These are phyloP conservation scores for Sarcodon aspratus DNA, from an alignment of 768 basidiomycete species.

Conservation along the genomic window DNA sequence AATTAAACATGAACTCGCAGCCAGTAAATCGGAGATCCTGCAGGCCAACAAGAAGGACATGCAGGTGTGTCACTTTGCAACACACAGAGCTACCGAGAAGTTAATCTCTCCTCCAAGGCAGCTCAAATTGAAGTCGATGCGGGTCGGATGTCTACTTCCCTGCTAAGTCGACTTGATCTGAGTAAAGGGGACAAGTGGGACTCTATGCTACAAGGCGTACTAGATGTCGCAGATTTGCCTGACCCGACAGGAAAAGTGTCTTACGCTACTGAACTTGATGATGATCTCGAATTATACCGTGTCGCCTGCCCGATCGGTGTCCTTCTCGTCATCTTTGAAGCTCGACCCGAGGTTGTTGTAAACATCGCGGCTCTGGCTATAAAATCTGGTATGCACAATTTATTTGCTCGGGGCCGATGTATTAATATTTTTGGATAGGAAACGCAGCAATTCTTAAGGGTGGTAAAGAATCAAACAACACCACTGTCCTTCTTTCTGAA, in stretches of 20 bases:
- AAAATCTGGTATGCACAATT: conserved; percentile 67
- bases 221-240: conserved; percentile 75
- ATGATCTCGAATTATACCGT: conserved; percentile 79
- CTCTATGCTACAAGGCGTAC: conserved; percentile 82
- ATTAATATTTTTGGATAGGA: conserved; percentile 32
- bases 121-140: conserved; percentile 70
- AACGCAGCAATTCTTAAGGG: conserved; percentile 97
- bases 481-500: conserved; percentile 62
- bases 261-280: conserved; percentile 86
- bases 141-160: conserved; percentile 72
- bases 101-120: conserved; percentile 31
- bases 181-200: conserved; percentile 81
- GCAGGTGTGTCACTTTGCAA: conserved; percentile 32
- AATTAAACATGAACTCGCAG: conserved; percentile 57
- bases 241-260: conserved; percentile 82
- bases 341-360: conserved; percentile 93
- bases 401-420: not conserved
- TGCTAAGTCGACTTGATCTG: conserved; percentile 82
- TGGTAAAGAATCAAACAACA: conserved; percentile 87
- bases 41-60: conserved; percentile 76
- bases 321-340: conserved; percentile 92
- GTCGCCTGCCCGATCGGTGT: conserved; percentile 97
- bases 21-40: conserved; percentile 57
- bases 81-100: not conserved
- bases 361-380: conserved; percentile 95